These are phyloP conservation scores for Gardenia jasminoides DNA, from an alignment of 257 asterid species.

Conservation along the genomic window DNA sequence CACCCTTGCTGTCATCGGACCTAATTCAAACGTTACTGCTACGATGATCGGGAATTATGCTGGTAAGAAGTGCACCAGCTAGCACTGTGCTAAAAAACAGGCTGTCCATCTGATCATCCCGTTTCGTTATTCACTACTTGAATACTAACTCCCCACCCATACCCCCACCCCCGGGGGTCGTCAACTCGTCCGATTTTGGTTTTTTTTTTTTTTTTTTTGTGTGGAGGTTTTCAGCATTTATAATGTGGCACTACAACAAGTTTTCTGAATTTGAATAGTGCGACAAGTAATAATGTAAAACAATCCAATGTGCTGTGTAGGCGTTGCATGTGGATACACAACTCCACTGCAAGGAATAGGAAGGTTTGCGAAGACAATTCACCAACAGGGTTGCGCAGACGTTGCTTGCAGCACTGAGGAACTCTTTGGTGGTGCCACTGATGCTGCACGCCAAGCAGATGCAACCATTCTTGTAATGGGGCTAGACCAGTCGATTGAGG, in stretches of 20 bases:
- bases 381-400: constrained; percentile 49
- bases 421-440: constrained; percentile 59
- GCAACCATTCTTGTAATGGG: constrained; percentile 81
- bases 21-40: constrained; percentile 69
- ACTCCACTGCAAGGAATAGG: constrained; percentile 76
- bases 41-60: constrained; percentile 97
- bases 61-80: constrained; percentile 28
- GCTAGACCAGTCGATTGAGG: constrained; percentile 64
- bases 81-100: too few relatives aligned
- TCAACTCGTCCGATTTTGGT: too few relatives aligned
- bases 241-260: too few relatives aligned
- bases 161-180: too few relatives aligned
- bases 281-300: too few relatives aligned
- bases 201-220: too few relatives aligned
- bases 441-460: constrained; percentile 61
- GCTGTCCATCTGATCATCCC: too few relatives aligned
- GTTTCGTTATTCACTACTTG: too few relatives aligned
- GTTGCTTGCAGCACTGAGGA: constrained; percentile 46
- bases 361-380: constrained; percentile 57
- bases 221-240: too few relatives aligned
- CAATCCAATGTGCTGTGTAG: constrained; percentile 31
- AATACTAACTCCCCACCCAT: too few relatives aligned
- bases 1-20: constrained; percentile 83
- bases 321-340: constrained; percentile 65
- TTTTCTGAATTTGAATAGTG: too few relatives aligned